Base-by-base conservation (phyloP, 345 rosid genomes). In the Eucalyptus cloeziana region DNA sequence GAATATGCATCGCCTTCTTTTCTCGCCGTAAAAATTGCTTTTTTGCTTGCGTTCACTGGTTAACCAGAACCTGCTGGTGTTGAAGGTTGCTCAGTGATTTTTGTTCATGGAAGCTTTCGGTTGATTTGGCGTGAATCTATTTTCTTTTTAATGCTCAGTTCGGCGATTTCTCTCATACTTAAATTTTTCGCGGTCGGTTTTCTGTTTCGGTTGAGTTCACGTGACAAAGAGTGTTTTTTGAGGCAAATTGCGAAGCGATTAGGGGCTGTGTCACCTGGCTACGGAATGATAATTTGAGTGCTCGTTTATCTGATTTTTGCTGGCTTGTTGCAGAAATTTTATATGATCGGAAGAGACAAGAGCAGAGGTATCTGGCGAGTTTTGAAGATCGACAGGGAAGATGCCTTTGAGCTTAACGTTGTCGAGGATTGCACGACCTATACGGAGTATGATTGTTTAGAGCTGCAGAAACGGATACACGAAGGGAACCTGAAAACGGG, bases 281-380 rank as follows among this genome's bases (percentile, higher is more conserved):
- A 67, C 79, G 10, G 19, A 67, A 16, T 67, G 79, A 33, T 67
- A 67, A 31, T 69, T 10, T 37, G 45, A 37, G 25, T 9, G 44
- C 43, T 56, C 62, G 49, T 31, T 86, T 43, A 60, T 58, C 64
- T 40, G 64, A 25, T 30, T 56, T 56, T 56, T 56, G 30, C 86
- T 47, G 15, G 3, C 86, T 88, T 81, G 87, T 56, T 86, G 87
- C 97, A 98, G 99, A 94, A 94, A 89, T 98, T 96, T 88, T 98
- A 98, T 88, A 93, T 98, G 96, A 91, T 95, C 21, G 99, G 99
- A 89, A 95, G 96, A 91, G 96, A 98, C 93, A 97, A 97, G 88
- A 93, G 89, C 81, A 91, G 94, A 90, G 92, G 92, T 30, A 87
- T 87, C 80, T 98, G 99, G 97, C 94, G 94, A 92, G 92, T 98